A percentile compares a stretch with the other conserved stretches of the same genome.
Evolutionary conservation across 2,329 filamentous ascomycete genomes (phyloP).

Genomic region (Blastomyces percursus): DNA sequence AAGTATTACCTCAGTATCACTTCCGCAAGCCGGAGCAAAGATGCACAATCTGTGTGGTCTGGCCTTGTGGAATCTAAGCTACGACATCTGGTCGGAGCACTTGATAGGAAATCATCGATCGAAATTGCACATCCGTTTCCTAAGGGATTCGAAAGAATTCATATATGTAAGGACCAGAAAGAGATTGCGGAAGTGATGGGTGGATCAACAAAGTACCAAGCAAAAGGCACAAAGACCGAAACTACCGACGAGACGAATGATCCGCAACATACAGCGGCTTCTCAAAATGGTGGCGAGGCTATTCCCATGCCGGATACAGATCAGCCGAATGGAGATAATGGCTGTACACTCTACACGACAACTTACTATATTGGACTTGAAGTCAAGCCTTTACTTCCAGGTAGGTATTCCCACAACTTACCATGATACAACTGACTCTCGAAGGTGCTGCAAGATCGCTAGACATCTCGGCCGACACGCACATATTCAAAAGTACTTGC

Average conservation of each 20-base stretch:
- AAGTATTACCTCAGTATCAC: conserved; percentile 93
- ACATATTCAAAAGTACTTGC: conserved; percentile 77
- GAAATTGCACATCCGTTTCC: conserved; percentile 81
- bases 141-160: conserved; percentile 78
- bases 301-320: conserved; percentile 29
- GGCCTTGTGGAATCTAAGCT: conserved; percentile 92
- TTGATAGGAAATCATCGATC: conserved; percentile 72
- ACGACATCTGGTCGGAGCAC: conserved; percentile 66
- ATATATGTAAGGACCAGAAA: conserved; percentile 54
- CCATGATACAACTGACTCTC: conserved; percentile 23
- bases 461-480: conserved; percentile 60
- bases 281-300: conserved; percentile 35
- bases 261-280: conserved; percentile 39
- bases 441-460: conserved; percentile 38
- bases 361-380: conserved; percentile 92
- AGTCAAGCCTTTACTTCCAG: conserved; percentile 58
- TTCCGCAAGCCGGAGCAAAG: conserved; percentile 68
- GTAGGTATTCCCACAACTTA: conserved; percentile 39
- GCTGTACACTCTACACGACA: conserved; percentile 62
- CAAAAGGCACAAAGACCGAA: conserved; percentile 41
- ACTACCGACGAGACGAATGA: conserved; percentile 43
- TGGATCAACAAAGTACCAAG: conserved; percentile 51
- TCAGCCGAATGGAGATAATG: conserved; percentile 30
- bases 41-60: conserved; percentile 76
- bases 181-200: conserved; percentile 53